Evolutionary conservation across 495 filamentous ascomycete species (phyloP).

Genomic region (Penicillium pancosmium): DNA sequence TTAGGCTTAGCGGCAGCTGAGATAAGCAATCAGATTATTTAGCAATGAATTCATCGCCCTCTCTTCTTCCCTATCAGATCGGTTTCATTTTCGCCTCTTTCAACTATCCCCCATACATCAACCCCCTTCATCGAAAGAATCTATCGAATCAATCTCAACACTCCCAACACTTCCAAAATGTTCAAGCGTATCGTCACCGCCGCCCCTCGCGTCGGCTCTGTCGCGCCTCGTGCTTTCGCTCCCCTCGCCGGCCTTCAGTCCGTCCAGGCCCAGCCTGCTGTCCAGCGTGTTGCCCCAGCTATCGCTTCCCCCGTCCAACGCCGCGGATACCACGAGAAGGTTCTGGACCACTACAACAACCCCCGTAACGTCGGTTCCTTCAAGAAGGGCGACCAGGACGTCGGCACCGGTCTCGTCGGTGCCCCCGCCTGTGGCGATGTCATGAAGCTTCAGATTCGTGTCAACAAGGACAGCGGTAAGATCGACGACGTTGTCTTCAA

Average conservation of each 20-base stretch:
- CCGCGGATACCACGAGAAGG: slow-evolving; percentile 66
- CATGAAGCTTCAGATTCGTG: slow-evolving; percentile 98
- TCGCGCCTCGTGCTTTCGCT: slow-evolving; percentile 48
- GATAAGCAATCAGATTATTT: slow-evolving; percentile 38
- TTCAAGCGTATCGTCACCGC: slow-evolving; percentile 54
- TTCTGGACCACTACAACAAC: slow-evolving; percentile 92
- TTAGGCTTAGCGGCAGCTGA: slow-evolving; percentile 21
- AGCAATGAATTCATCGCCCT: slow-evolving; percentile 36
- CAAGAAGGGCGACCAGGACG: slow-evolving; percentile 78
- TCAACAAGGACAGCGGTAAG: slow-evolving; percentile 83
- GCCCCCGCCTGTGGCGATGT: slow-evolving; percentile 91
- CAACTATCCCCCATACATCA: slow-evolving; percentile 7
- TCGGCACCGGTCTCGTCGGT: slow-evolving; percentile 96
- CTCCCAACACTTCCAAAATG: slow-evolving; percentile 39
- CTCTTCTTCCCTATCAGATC: slow-evolving; percentile 33
- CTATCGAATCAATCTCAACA: background rate
- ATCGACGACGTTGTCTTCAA: slow-evolving; percentile 97
- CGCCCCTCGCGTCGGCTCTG: slow-evolving; percentile 51
- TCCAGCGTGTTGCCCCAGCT: slow-evolving; percentile 24
- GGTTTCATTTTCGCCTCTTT: slow-evolving; percentile 15
- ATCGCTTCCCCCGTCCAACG: slow-evolving; percentile 26
- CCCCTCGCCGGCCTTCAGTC: slow-evolving; percentile 38
- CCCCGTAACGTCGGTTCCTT: slow-evolving; percentile 95
- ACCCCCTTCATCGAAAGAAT: background rate
- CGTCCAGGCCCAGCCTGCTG: slow-evolving; percentile 35